Evolutionary conservation across 2,329 filamentous ascomycete genomes (phyloP), one percentile per base, ranked within the genome.

Genomic region (Colletotrichum sp.): DNA sequence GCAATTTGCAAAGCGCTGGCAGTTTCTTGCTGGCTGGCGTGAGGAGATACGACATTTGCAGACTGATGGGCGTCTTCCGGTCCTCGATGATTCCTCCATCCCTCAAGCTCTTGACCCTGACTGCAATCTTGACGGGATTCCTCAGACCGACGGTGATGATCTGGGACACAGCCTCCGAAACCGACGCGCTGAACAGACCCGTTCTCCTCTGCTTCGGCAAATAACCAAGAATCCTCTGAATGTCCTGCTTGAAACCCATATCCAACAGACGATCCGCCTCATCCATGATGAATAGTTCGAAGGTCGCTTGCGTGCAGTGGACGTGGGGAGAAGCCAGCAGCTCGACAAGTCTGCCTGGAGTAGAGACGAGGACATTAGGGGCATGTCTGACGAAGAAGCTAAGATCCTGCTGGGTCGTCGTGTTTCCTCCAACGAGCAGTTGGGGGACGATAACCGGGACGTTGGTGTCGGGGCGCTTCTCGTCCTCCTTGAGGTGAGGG

Each of bases 151-250:
- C 95, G 44, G 96, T 92, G 69, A 99, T 96, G 71, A 99, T 94
- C 82, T 98, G 95, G 78, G 96, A 94, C 1, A 99, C 95, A 3
- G 97, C 97, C 82, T 99, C 97, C 80, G 94, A 97, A n/a, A 99
- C 95, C 81, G 95, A 98, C 15, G 97, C 97, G 81, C 95, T 98
- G 86, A 99, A 99, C 0, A 99, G 87, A 0, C 97, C 97, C 0
- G 97, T 99, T 65, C 97, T 91, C 68, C 97, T 90, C 83, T 99
- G 97, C 82, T 99, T 99, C 0, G 97, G 97, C 8, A 99, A 87
- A 18, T 94, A 91, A 0, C 92, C 92, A 26, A 99, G 87, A 55
- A 99, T 98, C 71, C 92, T 95, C 79, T 97, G 95, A 32, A 99
- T 86, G 79, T 98, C 96, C 72, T 95, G 93, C 84, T 98, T 97